Evolutionary conservation across 495 filamentous ascomycete species (phyloP), one percentile per base, ranked within the genome.

Genomic region (Aspergillus biplanus): DNA sequence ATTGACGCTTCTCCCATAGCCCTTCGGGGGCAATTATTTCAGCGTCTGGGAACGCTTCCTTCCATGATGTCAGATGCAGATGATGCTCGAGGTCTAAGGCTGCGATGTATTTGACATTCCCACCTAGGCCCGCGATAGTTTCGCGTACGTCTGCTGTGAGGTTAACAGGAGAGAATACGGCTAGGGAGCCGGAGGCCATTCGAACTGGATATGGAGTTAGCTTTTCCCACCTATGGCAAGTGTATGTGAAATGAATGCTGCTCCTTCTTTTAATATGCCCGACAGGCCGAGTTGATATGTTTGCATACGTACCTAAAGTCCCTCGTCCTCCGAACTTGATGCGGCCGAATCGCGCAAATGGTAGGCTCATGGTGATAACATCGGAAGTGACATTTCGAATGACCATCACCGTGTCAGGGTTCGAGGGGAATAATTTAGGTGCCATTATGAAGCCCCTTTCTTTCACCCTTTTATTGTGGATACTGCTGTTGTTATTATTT

Each of bases 41-140:
- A 7, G 95, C 93, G 21, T 82, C 65, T 0, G 93, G 93, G 73
- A 83, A 99, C 6, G 85, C 91, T 16, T 83, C 75, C 62, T 90
- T 86, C 96, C 95, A 99, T 12, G 89, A 77, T 1, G 89, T 87
- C 16, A 98, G 70, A 78, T 91, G 92, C 71, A 98, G 90, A 82
- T 99, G 94, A 75, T 98, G 95, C 76, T 97, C 90, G 18, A 93
- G 84, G 71, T 98, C 95, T 18, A 87, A 83, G 5, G 94, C 93
- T 11, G 93, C 83, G 62, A 98, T 86, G 81, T 98, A 97, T 52
- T 81, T 83, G 52, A 99, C 87, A 31, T 87, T 80, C 47, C 85
- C 83, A 58, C 92, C 92, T 27, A 93, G 76, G n/a, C 78, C 75
- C 33, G 80, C 67, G 44, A 97, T 78, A 47, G 85, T 89, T 55